Base-by-base conservation (phyloP, 2,329 filamentous ascomycete species). In the Sphaerulina populicola region DNA sequence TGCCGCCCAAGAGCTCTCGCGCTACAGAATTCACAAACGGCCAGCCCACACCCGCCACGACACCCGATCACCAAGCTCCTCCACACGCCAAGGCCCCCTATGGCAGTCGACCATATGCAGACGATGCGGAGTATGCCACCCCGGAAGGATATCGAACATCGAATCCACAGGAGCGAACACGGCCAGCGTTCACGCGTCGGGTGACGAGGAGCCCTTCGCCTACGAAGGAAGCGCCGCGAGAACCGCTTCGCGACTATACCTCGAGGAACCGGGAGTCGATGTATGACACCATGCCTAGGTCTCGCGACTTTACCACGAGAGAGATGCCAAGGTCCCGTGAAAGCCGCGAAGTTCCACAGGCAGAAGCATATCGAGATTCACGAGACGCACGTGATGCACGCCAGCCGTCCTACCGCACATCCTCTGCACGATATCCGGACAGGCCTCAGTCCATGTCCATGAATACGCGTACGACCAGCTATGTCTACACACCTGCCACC, bases 111-210 rank as follows among this genome's bases (percentile, higher is more conserved):
- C 57, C 58, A 31, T 65, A 66, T 18, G 61, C 61, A 2, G 64
- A 67, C 33, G 63, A 66, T 40, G 38, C 49, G 9, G 64, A 66
- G n/a, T 62, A 62, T 44, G 42, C 61, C 8, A 63, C 62, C 5
- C 59, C 62, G 5, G 61, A 64, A 46, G 63, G 60, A 27, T 66
- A 64, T 47, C 57, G 57, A 29, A 63, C 62, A 21, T 8, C 37
- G 33, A 42, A 15, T 47, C 51, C 39, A 38, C 47, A 33, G 33
- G 47, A 48, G 11, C 52, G 47, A 15, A 36, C 46, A 15, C 40
- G 51, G 15, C 52, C 54, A 39, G 41, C 37, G 18, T 49, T 40
- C 31, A 38, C 52, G 12, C 54, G 56, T 23, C 56, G 54, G 30
- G 37, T 55, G 23, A 65, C 63, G 15, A 56, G 63, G 14, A 62